phyloP scores from a whole-genome alignment of 202 grass and related monocot species.

The Digitaria exilis region DNA sequence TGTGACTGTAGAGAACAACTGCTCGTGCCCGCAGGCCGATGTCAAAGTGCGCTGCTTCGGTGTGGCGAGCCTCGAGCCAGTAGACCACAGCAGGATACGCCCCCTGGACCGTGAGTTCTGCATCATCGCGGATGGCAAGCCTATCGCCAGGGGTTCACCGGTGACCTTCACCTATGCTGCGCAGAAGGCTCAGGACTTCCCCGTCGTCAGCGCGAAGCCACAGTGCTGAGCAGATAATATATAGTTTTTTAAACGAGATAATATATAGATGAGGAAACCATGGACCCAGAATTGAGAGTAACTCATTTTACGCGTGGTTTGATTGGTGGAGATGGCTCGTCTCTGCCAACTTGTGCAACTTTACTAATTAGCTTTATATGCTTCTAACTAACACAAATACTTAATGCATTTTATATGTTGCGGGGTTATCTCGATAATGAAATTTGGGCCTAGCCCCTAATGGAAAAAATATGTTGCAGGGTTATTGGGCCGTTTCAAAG shows the following conservation, averaged over 20 bases:
- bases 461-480: no score
- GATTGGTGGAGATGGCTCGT: no score
- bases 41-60: not conserved
- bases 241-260: no score
- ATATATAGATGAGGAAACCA: not conserved
- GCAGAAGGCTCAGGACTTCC: no score
- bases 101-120: not conserved
- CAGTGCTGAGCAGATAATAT: not conserved
- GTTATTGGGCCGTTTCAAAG: no score
- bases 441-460: no score
- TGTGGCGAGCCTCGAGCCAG: not conserved
- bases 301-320: not conserved
- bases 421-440: no score
- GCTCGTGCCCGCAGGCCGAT: not conserved
- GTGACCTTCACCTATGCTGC: conserved; percentile 9
- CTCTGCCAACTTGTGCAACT: no score
- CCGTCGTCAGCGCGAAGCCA: no score
- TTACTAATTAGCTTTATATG: no score
- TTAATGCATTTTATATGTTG: no score
- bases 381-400: no score
- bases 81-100: not conserved
- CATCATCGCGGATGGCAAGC: not conserved
- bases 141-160: not conserved
- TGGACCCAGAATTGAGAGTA: not conserved
- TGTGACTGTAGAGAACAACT: not conserved